Conservation (phyloP, 352 stramenopile genomes). For the Thraustochytrium sp. region DNA sequence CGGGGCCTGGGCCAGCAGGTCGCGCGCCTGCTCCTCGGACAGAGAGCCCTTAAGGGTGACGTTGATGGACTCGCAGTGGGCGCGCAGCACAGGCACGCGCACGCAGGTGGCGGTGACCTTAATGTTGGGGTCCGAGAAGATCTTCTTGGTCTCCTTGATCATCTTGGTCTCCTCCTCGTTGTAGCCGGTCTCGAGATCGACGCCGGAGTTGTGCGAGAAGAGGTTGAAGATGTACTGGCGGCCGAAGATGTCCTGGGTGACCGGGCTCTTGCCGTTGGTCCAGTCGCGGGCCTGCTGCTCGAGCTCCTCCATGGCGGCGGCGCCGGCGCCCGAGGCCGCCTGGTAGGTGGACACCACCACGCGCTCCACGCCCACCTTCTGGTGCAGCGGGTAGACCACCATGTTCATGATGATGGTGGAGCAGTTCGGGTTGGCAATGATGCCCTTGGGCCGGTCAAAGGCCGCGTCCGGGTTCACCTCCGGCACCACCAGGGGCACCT, state of each 20-base stretch:
- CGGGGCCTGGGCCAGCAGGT: conserved; percentile 45
- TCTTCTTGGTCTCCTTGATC: conserved; percentile 53
- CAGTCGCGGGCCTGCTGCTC: conserved; percentile 48
- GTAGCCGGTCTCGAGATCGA: conserved; percentile 48
- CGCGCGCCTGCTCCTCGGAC: conserved; percentile 32
- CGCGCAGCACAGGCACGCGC: conserved; percentile 48
- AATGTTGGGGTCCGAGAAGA: conserved; percentile 49
- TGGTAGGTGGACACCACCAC: conserved; percentile 52
- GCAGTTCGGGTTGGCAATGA: conserved; percentile 54
- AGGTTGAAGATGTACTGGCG: conserved; percentile 53
- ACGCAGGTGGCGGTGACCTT: conserved; percentile 48
- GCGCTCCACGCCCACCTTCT: conserved; percentile 46
- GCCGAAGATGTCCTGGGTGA: conserved; percentile 48
- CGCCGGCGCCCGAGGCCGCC: conserved; percentile 44
- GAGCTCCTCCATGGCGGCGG: conserved; percentile 49
- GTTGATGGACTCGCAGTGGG: conserved; percentile 51
- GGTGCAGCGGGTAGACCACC: conserved; percentile 45
- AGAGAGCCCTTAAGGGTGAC: conserved; percentile 45
- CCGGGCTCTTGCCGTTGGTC: conserved; percentile 1
- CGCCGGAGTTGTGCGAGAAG: conserved; percentile 50
- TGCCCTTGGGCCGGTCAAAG: conserved; percentile 33
- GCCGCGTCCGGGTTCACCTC: conserved; percentile 49
- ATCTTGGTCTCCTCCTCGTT: conserved; percentile 54
- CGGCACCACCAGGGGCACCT: conserved; percentile 48
- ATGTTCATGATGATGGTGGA: conserved; percentile 52